These are phyloP conservation scores for Apiotrichum sp. DNA, from an alignment of 1,284 basidiomycete species.

Conservation along the genomic window DNA sequence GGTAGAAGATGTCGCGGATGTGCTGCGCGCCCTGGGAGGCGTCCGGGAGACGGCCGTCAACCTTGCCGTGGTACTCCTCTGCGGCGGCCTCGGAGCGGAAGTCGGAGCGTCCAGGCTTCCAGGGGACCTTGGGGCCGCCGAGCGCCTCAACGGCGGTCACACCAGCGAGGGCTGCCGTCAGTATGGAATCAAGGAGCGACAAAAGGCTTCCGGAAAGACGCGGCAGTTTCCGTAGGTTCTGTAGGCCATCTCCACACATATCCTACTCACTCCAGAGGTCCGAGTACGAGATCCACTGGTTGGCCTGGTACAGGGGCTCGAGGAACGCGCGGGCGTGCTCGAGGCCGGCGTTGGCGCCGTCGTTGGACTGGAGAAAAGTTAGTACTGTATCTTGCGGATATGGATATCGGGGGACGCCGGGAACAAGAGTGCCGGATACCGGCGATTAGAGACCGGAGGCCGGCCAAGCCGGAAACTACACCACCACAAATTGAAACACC, in stretches of 20 bases:
- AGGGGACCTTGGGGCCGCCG: conserved; percentile 50
- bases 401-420: background rate
- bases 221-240: too few species aligned
- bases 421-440: too few species aligned
- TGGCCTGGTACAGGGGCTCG: conserved; percentile 50
- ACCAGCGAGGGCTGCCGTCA: conserved; percentile 44
- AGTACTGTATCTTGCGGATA: conserved; percentile 4
- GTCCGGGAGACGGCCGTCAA: conserved; percentile 49
- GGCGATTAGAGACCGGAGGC: too few species aligned
- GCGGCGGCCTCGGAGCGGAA: conserved; percentile 46
- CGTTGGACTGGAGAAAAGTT: conserved; percentile 26
- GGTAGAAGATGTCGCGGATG: conserved; percentile 50
- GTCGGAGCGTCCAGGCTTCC: conserved; percentile 51
- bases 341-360: conserved; percentile 49
- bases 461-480: too few species aligned
- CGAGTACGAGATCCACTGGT: conserved; percentile 52
- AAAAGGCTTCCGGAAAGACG: too few species aligned
- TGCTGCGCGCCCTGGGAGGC: conserved; percentile 50
- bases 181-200: too few species aligned
- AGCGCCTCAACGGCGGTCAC: conserved; percentile 51
- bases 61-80: conserved; percentile 43
- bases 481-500: too few species aligned
- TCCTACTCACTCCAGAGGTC: conserved; percentile 47
- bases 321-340: conserved; percentile 52
- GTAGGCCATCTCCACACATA: too few species aligned